phyloP scores from a whole-genome alignment of 2,329 filamentous ascomycete genomes.

The Paraconiothyrium sp. region DNA sequence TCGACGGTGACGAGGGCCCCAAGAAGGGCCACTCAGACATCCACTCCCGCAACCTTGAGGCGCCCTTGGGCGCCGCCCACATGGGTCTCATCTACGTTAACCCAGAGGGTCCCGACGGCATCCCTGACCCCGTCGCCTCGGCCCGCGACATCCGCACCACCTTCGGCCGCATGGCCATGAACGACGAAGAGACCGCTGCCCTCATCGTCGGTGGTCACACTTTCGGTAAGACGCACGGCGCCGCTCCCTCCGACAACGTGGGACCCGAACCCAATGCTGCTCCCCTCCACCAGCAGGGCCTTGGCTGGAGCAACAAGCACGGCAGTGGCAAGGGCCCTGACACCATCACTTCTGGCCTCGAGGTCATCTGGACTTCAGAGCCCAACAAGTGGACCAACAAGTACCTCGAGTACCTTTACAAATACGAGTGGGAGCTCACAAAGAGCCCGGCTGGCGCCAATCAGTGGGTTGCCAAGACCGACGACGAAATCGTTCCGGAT shows the following conservation, averaged over 20 bases:
- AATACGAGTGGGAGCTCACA: constrained; percentile 78
- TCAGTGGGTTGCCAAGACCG: constrained; percentile 79
- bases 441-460: constrained; percentile 80
- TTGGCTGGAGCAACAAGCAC: constrained; percentile 76
- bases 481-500: constrained; percentile 73
- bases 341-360: constrained; percentile 78
- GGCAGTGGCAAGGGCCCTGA: constrained; percentile 74
- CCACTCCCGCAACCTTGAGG: constrained; percentile 71
- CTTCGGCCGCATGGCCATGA: constrained; percentile 83
- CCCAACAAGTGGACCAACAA: constrained; percentile 79
- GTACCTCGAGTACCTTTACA: constrained; percentile 80
- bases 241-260: constrained; percentile 70
- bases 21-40: constrained; percentile 43
- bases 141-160: constrained; percentile 77
- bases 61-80: constrained; percentile 72
- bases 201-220: constrained; percentile 81
- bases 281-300: constrained; percentile 70
- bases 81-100: constrained; percentile 87
- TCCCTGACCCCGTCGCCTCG: constrained; percentile 73
- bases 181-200: constrained; percentile 82
- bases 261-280: constrained; percentile 74
- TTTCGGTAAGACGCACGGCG: constrained; percentile 84
- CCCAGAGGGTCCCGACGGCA: constrained; percentile 76
- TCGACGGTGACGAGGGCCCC: constrained; percentile 42
- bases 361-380: constrained; percentile 81